Base-by-base conservation (phyloP, 257 asterid species). In the Buddleja alternifolia region DNA sequence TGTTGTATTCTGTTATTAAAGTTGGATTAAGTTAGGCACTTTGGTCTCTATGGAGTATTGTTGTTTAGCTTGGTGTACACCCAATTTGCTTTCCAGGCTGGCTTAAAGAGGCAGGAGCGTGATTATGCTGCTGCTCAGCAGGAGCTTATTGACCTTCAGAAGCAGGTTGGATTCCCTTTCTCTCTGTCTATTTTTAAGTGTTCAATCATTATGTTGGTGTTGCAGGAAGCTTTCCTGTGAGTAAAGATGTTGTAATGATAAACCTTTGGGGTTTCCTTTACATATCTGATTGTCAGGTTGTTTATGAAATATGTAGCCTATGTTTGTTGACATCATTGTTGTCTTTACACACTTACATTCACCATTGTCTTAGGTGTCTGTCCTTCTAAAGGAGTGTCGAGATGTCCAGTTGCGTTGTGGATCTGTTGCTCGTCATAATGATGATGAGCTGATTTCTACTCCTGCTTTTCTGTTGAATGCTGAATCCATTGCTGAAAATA, bases 351-450 rank as follows among this genome's bases (percentile, higher is more conserved):
- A 25, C 65, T 16, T 34, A 45, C 40, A 8, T 44, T 67, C 25
- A 48, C 55, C 70, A 9, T 50, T 70, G 9, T 47, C 78, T 59
- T 74, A 91, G 97, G 95, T 93, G 74, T 77, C 99, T 67, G 73
- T 85, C 42, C 96, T 93, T 55, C 59, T 90, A 58, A 93, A 90
- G 88, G 97, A 93, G 70, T 90, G 99, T 57, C 90, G 92, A 66
- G 96, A 90, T 79, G 80, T 93, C 72, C 99, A 93, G 79, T 59
- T 93, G 74, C 99, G 97, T 17, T 81, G 91, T 83, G 99, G 99
- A 76, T 85, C 86, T 12, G 71, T 62, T 70, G 65, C 74, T 71
- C 77, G 52, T 44, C 77, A 75, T 61, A 23, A 57, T 67, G 81
- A 71, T 65, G 76, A 77, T 62, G 80, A 72, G 63, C 44, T 52